Base-by-base conservation (phyloP, 306 rosid species). In the Cotoneaster glaucophyllus region DNA sequence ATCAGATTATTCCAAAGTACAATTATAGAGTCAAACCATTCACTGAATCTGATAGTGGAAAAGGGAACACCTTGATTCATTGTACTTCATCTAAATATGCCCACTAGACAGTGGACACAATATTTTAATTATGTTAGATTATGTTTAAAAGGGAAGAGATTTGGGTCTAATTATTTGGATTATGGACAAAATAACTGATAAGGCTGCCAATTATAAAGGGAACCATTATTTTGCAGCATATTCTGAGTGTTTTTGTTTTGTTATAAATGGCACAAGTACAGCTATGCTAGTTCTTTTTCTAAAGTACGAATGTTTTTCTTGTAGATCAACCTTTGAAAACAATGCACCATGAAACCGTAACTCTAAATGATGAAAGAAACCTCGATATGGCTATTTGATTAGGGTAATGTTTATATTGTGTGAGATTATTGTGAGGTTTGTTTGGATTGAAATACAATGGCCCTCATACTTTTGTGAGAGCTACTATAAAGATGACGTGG, bases 61-160 rank as follows among this genome's bases (percentile, higher is more conserved):
- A 26, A 10, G 32, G 54, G 34, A 15, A 18, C 4, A 57, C 17
- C 53, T 73, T 14, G 57, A 54, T 62, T 78, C 54, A 45, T 19
- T 64, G 67, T 25, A 59, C 21, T 44, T 67, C 9, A 66, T 57
- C 65, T 15, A n/a, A 79, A 26, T 54, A 44, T 24, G 37, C 76
- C n/a, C 70, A 14, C 39, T 26, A 59, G 34, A 25, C 31, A 59
- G 1, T 26, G 26, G 1, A 57, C 29, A 3, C 6, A 26, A 59
- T 66, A 39, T 64, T 63, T 17, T 71, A 79, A 64, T 72, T 18
- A 65, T 73, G 69, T 53, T 77, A 73, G 69, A 57, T 56, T 72
- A 21, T 79, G 78, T 57, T 73, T 57, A 26, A 44, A 11, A n/a
- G 26, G 8, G 41, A 53, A 41, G 22, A 50, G 17, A 34, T 72